phyloP scores from a whole-genome alignment of 1,284 basidiomycete genomes.

The Caloboletus inedulis region DNA sequence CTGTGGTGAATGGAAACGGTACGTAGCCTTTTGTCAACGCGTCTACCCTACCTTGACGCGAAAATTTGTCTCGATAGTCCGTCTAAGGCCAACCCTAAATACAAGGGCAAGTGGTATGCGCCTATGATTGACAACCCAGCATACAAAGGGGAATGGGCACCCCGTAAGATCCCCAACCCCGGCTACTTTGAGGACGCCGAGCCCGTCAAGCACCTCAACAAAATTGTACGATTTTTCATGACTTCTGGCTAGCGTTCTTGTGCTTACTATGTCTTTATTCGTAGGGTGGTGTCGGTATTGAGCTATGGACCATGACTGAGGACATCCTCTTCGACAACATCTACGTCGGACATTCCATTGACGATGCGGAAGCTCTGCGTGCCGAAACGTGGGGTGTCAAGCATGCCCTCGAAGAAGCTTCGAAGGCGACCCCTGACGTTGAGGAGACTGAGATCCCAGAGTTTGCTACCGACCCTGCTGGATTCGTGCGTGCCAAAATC shows the following conservation, averaged over 20 bases:
- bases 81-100: slow-evolving; percentile 84
- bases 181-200: slow-evolving; percentile 85
- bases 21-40: slow-evolving; percentile 15
- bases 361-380: slow-evolving; percentile 80
- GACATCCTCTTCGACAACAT: slow-evolving; percentile 96
- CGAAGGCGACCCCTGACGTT: slow-evolving; percentile 42
- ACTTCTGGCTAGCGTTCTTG: neutral
- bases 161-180: slow-evolving; percentile 92
- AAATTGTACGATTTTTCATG: slow-evolving; percentile 57
- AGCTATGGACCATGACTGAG: slow-evolving; percentile 99
- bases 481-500: slow-evolving; percentile 75
- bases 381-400: slow-evolving; percentile 85
- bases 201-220: slow-evolving; percentile 80
- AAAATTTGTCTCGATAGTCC: slow-evolving; percentile 46
- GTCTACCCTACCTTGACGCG: slow-evolving; percentile 10
- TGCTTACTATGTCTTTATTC: slow-evolving; percentile 8
- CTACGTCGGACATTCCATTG: slow-evolving; percentile 85
- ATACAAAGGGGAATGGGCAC: slow-evolving; percentile 96
- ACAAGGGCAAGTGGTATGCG: slow-evolving; percentile 96
- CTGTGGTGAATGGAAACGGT: slow-evolving; percentile 91
- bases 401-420: slow-evolving; percentile 60
- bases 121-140: slow-evolving; percentile 95
- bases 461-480: slow-evolving; percentile 72
- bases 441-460: slow-evolving; percentile 52
- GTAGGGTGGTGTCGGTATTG: slow-evolving; percentile 90